A percentile compares a stretch with the other conserved stretches of the same genome.
Evolutionary conservation across 1,284 basidiomycete species (phyloP).

Genomic region (Pascua guehoae): DNA sequence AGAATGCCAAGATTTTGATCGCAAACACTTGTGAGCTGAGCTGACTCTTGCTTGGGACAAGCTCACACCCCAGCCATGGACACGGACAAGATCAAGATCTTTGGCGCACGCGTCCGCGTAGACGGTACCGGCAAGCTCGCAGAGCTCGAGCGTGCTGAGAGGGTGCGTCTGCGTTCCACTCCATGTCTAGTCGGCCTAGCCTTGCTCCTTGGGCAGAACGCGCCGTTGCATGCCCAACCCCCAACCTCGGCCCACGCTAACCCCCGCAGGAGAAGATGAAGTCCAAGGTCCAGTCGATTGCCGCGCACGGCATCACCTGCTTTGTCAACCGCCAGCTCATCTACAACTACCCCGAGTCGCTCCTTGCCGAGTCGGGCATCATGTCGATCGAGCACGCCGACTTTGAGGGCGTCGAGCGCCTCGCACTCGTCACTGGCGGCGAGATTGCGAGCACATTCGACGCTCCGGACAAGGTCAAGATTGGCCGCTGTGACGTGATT

Average conservation of each 20-base stretch:
- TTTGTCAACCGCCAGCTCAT: slow-evolving; percentile 99
- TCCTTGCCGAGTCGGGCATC: slow-evolving; percentile 90
- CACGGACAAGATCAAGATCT: slow-evolving; percentile 99
- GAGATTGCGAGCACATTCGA: slow-evolving; percentile 98
- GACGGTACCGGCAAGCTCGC: slow-evolving; percentile 95
- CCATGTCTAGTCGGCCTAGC: too few species aligned
- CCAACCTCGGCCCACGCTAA: too few species aligned
- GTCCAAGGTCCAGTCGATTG: slow-evolving; percentile 92
- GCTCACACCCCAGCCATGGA: slow-evolving; percentile 77
- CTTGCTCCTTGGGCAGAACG: too few species aligned
- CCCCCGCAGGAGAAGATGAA: slow-evolving; percentile 95
- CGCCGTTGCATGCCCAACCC: too few species aligned
- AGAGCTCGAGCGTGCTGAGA: slow-evolving; percentile 93
- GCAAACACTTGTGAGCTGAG: slow-evolving; percentile 81
- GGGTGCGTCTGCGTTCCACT: slow-evolving; percentile 51
- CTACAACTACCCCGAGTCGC: slow-evolving; percentile 98
- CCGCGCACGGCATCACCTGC: slow-evolving; percentile 90
- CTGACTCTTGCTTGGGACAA: background rate
- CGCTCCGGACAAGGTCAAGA: slow-evolving; percentile 84
- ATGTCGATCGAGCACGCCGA: slow-evolving; percentile 98
- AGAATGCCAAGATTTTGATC: slow-evolving; percentile 94
- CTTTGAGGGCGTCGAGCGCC: slow-evolving; percentile 95
- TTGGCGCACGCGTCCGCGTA: slow-evolving; percentile 93
- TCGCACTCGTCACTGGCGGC: slow-evolving; percentile 94
- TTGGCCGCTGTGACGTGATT: slow-evolving; percentile 89